phyloP scores from a whole-genome alignment of 768 basidiomycete genomes.

The Tylopilus sp. region DNA sequence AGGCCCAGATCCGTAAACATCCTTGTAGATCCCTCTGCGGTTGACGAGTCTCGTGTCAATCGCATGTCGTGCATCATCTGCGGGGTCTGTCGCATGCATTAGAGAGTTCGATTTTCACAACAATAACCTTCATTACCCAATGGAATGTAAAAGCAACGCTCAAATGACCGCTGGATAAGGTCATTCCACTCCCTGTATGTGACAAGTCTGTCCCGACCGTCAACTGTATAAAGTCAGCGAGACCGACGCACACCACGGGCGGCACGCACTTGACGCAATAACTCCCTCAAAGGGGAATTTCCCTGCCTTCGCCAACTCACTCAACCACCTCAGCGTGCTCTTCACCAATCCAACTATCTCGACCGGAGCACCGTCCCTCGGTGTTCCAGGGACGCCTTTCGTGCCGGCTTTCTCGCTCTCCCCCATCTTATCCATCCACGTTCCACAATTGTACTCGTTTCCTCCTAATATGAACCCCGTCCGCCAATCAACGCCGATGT shows the following conservation, averaged over 20 bases:
- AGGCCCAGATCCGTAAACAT: slow-evolving; percentile 86
- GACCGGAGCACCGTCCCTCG: slow-evolving; percentile 91
- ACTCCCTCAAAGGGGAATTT: slow-evolving; percentile 92
- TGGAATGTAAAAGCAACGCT: slow-evolving; percentile 89
- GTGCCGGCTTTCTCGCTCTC: slow-evolving; percentile 88
- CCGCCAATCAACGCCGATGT: slow-evolving; percentile 93
- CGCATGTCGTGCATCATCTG: slow-evolving; percentile 67
- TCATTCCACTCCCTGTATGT: slow-evolving; percentile 90
- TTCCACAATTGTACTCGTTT: slow-evolving; percentile 82
- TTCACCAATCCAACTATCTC: slow-evolving; percentile 94
- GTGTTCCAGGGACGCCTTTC: slow-evolving; percentile 94
- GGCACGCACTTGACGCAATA: slow-evolving; percentile 63
- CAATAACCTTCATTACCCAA: slow-evolving; percentile 41
- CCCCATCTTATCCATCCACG: slow-evolving; percentile 99
- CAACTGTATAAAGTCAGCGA: slow-evolving; percentile 43
- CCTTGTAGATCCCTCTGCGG: slow-evolving; percentile 96
- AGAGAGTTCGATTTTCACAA: not conserved
- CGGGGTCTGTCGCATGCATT: slow-evolving; percentile 47
- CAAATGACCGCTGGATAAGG: slow-evolving; percentile 83
- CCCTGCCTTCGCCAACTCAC: slow-evolving; percentile 55
- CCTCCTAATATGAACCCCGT: slow-evolving; percentile 91
- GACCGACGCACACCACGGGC: not conserved
- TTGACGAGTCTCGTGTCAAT: slow-evolving; percentile 71
- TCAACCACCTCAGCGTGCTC: slow-evolving; percentile 90
- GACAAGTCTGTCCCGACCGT: slow-evolving; percentile 63